These are phyloP conservation scores for Tetrahymena borealis DNA, from an alignment of 73 alveolate genomes.

Conservation along the genomic window DNA sequence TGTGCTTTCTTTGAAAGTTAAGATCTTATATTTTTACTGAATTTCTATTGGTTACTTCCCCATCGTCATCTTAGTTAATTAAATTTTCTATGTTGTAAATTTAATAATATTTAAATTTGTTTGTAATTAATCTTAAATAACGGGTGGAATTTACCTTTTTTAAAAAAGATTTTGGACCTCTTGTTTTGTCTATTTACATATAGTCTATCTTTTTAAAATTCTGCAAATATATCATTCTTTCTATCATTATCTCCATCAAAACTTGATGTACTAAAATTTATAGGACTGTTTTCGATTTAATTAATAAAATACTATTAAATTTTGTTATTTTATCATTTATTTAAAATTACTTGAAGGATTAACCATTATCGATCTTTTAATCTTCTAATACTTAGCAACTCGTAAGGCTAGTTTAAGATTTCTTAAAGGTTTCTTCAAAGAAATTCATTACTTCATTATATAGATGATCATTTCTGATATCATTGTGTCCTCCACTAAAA, in stretches of 20 bases:
- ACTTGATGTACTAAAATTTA: background rate
- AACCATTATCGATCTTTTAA: background rate
- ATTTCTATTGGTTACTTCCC: background rate
- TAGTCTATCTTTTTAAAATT: background rate
- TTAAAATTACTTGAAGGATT: background rate
- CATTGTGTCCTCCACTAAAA: background rate
- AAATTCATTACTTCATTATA: background rate
- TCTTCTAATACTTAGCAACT: background rate
- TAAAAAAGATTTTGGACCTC: background rate
- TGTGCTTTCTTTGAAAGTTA: background rate
- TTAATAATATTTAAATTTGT: no score
- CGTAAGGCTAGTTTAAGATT: background rate
- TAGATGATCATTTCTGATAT: background rate
- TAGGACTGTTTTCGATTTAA: background rate
- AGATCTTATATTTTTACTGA: background rate
- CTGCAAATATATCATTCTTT: background rate
- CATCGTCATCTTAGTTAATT: background rate
- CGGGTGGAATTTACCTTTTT: no score
- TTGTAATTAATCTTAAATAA: no score
- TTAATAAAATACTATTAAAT: no score
- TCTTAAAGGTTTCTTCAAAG: background rate
- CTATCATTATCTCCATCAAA: background rate
- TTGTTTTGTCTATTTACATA: background rate
- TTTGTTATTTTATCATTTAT: background rate
- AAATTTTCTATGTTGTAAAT: background rate